These are phyloP conservation scores for Proliferodiscus dingleyae DNA, from an alignment of 2,329 filamentous ascomycete genomes.

Conservation along the genomic window DNA sequence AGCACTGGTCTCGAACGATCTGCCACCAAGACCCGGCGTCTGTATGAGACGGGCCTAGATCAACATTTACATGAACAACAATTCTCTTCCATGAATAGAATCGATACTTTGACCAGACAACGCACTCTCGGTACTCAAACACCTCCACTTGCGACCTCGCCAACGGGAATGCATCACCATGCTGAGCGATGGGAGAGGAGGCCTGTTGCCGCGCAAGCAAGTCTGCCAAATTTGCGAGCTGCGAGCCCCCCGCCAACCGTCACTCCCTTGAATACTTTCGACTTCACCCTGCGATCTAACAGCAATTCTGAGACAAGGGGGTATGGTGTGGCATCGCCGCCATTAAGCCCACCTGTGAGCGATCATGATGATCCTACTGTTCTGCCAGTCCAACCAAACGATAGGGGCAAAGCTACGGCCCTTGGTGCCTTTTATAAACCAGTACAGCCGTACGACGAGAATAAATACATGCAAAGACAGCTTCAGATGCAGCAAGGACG, in stretches of 20 bases:
- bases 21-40: constrained; percentile 64
- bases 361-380: constrained; percentile 63
- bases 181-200: constrained; percentile 46
- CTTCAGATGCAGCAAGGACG: constrained; percentile 73
- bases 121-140: constrained; percentile 33
- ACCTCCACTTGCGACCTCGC: constrained; percentile 24
- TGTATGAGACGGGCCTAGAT: constrained; percentile 79
- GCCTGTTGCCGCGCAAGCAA: constrained; percentile 50
- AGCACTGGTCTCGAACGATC: constrained; percentile 53
- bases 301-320: constrained; percentile 29
- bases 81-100: constrained; percentile 66
- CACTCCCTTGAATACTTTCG: constrained; percentile 35
- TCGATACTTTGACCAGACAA: constrained; percentile 72
- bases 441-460: constrained; percentile 72
- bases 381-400: constrained; percentile 67
- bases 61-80: constrained; percentile 80
- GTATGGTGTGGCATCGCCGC: constrained; percentile 42
- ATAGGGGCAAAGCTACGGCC: constrained; percentile 77
- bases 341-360: constrained; percentile 65
- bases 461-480: constrained; percentile 77
- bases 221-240: constrained; percentile 64
- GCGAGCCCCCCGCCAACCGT: constrained; percentile 38
- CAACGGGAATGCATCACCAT: constrained; percentile 34
- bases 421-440: constrained; percentile 70
- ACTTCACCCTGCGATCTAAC: constrained; percentile 33